Conservation (phyloP, 148 eudicot species). For the Vaccinium darrowii region DNA sequence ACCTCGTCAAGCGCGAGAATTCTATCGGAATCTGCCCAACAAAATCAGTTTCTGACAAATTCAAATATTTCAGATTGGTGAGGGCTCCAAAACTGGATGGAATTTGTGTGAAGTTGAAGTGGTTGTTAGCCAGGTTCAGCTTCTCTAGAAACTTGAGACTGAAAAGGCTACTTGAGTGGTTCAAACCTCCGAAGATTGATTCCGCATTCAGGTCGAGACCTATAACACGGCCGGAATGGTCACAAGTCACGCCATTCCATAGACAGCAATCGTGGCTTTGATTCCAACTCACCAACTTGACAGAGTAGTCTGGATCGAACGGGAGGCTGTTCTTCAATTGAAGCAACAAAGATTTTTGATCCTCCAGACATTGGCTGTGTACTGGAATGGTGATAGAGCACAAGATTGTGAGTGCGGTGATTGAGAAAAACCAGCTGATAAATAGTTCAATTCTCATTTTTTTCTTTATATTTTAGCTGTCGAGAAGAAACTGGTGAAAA, state of each 20-base stretch:
- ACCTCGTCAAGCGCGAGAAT: constrained; percentile 22
- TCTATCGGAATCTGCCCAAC: constrained; percentile 36
- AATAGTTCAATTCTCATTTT: background rate
- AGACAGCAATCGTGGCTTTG: constrained; percentile 25
- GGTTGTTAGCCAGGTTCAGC: constrained; percentile 34
- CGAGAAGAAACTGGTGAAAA: background rate
- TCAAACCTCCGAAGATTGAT: constrained; percentile 15
- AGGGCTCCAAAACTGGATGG: constrained; percentile 23
- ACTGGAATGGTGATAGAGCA: background rate
- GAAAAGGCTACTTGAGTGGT: constrained; percentile 25
- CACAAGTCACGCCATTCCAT: constrained; percentile 46
- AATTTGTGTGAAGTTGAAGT: background rate
- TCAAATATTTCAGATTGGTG: constrained; percentile 25
- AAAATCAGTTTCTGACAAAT: constrained; percentile 34
- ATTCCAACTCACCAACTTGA: constrained; percentile 30
- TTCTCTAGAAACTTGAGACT: constrained; percentile 20
- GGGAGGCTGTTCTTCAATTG: constrained; percentile 24
- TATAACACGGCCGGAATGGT: constrained; percentile 23
- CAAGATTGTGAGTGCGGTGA: constrained; percentile 17
- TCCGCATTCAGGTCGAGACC: constrained; percentile 30
- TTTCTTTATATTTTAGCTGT: background rate
- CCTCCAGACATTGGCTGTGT: constrained; percentile 15
- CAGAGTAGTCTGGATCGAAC: background rate
- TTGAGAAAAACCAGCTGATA: constrained; percentile 16
- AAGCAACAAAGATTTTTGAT: constrained; percentile 32